A percentile compares a stretch with the other conserved stretches of the same genome.
These are phyloP conservation scores for Stagonosporopsis rhizophila DNA, from an alignment of 2,329 filamentous ascomycete species.

Conservation along the genomic window DNA sequence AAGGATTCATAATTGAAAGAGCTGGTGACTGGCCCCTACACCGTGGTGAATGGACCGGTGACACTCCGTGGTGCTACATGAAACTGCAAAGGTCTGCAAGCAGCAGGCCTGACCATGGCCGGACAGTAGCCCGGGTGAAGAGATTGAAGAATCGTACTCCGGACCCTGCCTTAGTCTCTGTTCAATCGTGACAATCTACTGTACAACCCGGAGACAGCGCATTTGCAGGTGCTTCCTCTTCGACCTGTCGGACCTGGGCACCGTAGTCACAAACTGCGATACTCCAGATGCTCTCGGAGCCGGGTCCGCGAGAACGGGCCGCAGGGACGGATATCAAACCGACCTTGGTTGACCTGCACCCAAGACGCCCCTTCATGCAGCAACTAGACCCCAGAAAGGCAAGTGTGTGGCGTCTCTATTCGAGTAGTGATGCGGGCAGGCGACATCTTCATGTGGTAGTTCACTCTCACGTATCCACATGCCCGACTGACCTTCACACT, in stretches of 20 bases:
- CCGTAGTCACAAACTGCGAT: background rate
- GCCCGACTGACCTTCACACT: background rate
- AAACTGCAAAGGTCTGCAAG: background rate
- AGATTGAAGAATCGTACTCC: background rate
- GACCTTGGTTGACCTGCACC: background rate
- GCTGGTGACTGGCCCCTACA: too few species aligned
- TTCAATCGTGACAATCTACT: background rate
- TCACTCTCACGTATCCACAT: background rate
- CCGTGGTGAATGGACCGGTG: too few species aligned
- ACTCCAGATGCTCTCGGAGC: background rate
- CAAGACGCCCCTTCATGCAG: background rate
- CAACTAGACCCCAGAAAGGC: background rate
- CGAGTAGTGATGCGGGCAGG: background rate
- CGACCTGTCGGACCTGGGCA: background rate
- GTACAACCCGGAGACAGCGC: background rate
- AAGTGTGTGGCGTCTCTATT: background rate
- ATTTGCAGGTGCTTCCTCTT: background rate
- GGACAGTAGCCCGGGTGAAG: background rate
- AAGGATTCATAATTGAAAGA: background rate
- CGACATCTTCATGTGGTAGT: background rate
- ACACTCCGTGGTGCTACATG: background rate
- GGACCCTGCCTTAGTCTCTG: background rate
- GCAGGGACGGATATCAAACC: background rate
- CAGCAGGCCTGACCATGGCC: background rate
- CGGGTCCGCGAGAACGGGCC: conserved; percentile 3